phyloP scores from a whole-genome alignment of 352 stramenopile species.

The Pythium biforme region DNA sequence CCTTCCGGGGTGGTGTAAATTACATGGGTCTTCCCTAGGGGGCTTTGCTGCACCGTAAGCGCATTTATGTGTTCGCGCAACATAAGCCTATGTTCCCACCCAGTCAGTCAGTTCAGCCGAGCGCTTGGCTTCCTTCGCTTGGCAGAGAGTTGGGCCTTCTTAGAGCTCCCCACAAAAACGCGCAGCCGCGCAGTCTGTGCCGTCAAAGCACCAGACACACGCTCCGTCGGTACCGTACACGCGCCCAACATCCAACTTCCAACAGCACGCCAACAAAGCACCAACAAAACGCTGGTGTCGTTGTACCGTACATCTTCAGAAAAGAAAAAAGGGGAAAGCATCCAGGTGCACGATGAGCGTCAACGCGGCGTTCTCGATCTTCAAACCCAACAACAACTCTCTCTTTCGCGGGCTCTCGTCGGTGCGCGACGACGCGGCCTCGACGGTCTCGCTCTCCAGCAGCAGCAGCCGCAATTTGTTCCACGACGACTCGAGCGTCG shows the following conservation, averaged over 20 bases:
- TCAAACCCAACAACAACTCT: conserved; percentile 22
- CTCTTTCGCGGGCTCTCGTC: conserved; percentile 22
- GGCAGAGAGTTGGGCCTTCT: conserved; percentile 1
- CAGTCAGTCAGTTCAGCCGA: background rate
- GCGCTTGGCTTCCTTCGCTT: conserved; percentile 1
- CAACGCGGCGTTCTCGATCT: conserved; percentile 30
- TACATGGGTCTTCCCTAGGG: too few species aligned
- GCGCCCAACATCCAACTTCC: background rate
- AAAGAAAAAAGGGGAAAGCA: background rate
- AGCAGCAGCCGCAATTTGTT: background rate
- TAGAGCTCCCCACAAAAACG: conserved; percentile 8
- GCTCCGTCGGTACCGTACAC: background rate
- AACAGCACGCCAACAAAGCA: background rate
- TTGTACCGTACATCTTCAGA: background rate
- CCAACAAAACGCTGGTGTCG: background rate
- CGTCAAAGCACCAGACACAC: background rate
- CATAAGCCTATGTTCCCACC: background rate
- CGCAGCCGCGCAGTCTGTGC: conserved; percentile 9
- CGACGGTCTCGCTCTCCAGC: background rate
- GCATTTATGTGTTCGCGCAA: background rate
- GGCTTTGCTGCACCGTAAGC: background rate
- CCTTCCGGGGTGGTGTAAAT: background rate
- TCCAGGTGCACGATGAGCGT: conserved; percentile 14
- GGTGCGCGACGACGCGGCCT: conserved; percentile 12
- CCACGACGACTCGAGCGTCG: background rate